A percentile compares a stretch with the other conserved stretches of the same genome.
These are phyloP conservation scores for Schwanniomyces occidentalis DNA, from an alignment of 805 yeast species.

Conservation along the genomic window DNA sequence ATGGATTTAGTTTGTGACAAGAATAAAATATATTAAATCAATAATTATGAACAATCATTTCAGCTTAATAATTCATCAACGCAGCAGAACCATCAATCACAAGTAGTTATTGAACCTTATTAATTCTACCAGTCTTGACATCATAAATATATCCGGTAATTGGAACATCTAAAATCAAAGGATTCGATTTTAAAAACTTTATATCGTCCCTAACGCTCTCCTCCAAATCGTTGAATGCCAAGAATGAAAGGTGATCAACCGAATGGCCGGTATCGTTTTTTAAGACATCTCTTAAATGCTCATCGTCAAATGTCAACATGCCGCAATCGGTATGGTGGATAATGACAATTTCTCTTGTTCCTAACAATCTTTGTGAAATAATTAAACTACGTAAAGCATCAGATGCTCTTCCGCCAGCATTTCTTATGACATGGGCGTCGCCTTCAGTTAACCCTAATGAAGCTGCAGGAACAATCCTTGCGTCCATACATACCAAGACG, in stretches of 20 bases:
- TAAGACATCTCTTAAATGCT: conserved; percentile 25
- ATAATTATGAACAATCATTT: no score
- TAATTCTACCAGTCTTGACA: conserved; percentile 34
- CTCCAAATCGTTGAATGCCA: conserved; percentile 36
- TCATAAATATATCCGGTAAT: conserved; percentile 40
- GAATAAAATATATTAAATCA: no score
- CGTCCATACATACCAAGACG: conserved; percentile 43
- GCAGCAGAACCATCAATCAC: no score
- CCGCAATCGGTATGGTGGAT: conserved; percentile 47
- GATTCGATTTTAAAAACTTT: conserved; percentile 23
- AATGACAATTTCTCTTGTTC: conserved; percentile 40
- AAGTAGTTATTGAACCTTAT: conserved; percentile 21
- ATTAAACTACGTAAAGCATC: conserved; percentile 41
- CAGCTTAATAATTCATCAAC: not conserved
- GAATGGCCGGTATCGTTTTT: conserved; percentile 28
- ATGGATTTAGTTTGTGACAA: no score
- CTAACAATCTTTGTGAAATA: conserved; percentile 40
- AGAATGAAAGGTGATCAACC: conserved; percentile 31
- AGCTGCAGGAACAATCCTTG: conserved; percentile 40
- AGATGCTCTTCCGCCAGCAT: conserved; percentile 44
- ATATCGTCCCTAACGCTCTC: conserved; percentile 39
- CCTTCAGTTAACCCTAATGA: conserved; percentile 38
- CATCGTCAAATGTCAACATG: conserved; percentile 41
- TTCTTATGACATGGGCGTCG: conserved; percentile 45
- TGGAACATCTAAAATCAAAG: conserved; percentile 37